Base-by-base conservation (phyloP, 495 filamentous ascomycete genomes). In the Talaromyces stipitatus region DNA sequence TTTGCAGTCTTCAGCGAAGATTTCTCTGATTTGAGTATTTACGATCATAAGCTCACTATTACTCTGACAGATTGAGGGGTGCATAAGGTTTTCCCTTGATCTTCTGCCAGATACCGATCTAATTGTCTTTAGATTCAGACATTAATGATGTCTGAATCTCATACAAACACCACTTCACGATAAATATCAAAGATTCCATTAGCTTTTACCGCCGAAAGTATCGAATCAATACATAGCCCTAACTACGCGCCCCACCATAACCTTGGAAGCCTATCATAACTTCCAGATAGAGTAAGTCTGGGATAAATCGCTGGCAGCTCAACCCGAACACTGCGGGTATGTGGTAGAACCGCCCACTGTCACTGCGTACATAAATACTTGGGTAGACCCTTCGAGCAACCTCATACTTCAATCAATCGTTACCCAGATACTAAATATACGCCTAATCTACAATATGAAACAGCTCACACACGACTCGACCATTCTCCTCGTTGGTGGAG, bases 401-500 rank as follows among this genome's bases (percentile, higher is more conserved):
- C n/a, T n/a, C n/a, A n/a, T n/a, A n/a, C n/a, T n/a, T n/a, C n/a
- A n/a, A n/a, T n/a, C n/a, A n/a, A n/a, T n/a, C 29, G 8, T 32
- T 7, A 32, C 2, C 12, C 29, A 32, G 12, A 32, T 4, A 8
- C 29, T 32, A 10, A 32, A 32, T 10, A n/a, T n/a, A n/a, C n/a
- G n/a, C 29, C 1, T 32, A 5, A 26, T 9, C 5, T 12, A 51
- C 28, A 23, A 54, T 54, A 30, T 41, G n/a, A n/a, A 29, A 4
- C 30, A 54, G 22, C 18, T 54, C 20, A 41, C 29, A 2, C 51
- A 41, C 51, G 16, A 23, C 2, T 41, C 51, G 16, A 30, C 70
- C 1, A 72, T 75, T 38, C 47, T 75, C 5, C 69, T 81, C n/a
- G 60, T 80, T 22, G 77, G 77, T 0, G 77, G 64, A 12, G 78